Percentiles rank a stretch among this genome's conserved stretches.
phyloP scores from a whole-genome alignment of 441 rosid genomes.

The Erodium chrysanthum region DNA sequence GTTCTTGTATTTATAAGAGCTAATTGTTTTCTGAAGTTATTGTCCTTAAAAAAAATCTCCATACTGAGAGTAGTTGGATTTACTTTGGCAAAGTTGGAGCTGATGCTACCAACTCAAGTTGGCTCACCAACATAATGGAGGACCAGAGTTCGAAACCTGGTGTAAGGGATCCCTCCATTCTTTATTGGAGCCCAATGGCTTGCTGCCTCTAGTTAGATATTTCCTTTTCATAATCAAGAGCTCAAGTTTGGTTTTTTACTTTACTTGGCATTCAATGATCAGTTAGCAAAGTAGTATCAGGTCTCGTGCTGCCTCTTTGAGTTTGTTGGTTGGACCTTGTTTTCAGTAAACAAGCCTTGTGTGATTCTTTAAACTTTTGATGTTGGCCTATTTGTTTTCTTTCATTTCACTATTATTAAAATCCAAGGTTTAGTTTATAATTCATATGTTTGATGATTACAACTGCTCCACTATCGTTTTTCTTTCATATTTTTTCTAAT shows the following conservation, averaged over 20 bases:
- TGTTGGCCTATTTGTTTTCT: conserved; percentile 22
- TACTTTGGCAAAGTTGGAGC: no score
- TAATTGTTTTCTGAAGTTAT: no score
- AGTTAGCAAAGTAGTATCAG: conserved; percentile 25
- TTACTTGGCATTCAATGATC: conserved; percentile 17
- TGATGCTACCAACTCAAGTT: no score
- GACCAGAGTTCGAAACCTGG: no score
- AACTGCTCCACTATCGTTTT: conserved; percentile 47
- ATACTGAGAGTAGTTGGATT: no score
- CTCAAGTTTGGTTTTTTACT: conserved; percentile 14
- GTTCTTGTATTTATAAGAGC: no score
- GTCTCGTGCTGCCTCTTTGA: conserved; percentile 37
- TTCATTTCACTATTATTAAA: conserved; percentile 23
- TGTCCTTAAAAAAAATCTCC: no score
- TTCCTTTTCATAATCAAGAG: conserved; percentile 22
- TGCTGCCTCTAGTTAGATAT: conserved; percentile 19
- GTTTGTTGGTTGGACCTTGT: conserved; percentile 36
- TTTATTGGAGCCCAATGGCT: conserved; percentile 21
- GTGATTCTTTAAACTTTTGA: conserved; percentile 47
- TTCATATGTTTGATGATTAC: conserved; percentile 33
- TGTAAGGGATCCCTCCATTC: no score
- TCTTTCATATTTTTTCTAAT: conserved; percentile 15
- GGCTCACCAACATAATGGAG: no score
- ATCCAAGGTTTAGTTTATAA: conserved; percentile 21
- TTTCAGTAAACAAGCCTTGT: conserved; percentile 37